phyloP scores from a whole-genome alignment of 1,284 basidiomycete genomes.

The Moesziomyces sp. region DNA sequence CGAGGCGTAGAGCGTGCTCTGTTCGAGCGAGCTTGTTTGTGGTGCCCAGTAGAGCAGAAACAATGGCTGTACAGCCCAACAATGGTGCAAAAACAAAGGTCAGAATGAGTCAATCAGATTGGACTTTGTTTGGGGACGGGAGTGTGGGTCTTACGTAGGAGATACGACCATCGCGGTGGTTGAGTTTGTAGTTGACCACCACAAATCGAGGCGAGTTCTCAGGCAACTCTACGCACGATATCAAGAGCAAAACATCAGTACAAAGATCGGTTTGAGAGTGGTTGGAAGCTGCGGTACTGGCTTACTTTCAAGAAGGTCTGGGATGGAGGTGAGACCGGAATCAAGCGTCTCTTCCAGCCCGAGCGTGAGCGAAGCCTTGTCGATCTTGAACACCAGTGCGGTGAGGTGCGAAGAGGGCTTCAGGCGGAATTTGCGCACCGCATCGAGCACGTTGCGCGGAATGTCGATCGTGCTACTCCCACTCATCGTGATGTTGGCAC shows the following conservation, averaged over 20 bases:
- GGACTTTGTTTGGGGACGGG: neutral
- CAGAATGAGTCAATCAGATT: neutral
- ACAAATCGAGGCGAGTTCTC: slow-evolving; percentile 90
- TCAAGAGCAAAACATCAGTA: neutral
- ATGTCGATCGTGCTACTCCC: slow-evolving; percentile 59
- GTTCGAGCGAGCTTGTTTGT: slow-evolving; percentile 54
- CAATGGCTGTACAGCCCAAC: slow-evolving; percentile 5
- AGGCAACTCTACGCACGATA: slow-evolving; percentile 77
- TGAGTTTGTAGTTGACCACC: slow-evolving; percentile 82
- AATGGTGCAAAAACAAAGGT: neutral
- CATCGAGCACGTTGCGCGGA: slow-evolving; percentile 31
- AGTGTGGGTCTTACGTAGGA: slow-evolving; percentile 72
- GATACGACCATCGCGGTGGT: slow-evolving; percentile 82
- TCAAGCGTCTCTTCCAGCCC: slow-evolving; percentile 59
- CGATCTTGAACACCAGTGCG: slow-evolving; percentile 62
- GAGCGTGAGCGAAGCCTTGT: slow-evolving; percentile 56
- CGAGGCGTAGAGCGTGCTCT: slow-evolving; percentile 65
- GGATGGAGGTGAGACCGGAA: slow-evolving; percentile 24
- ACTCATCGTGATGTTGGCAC: slow-evolving; percentile 11
- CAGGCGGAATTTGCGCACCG: slow-evolving; percentile 55
- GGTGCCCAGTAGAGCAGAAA: slow-evolving; percentile 61
- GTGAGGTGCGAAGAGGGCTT: slow-evolving; percentile 35
- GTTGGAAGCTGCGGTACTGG: too few species aligned
- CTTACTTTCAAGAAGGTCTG: slow-evolving; percentile 61
- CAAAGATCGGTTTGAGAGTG: neutral